Conservation (phyloP, 1,284 basidiomycete species). For the Lentinula novae-zelandiae region DNA sequence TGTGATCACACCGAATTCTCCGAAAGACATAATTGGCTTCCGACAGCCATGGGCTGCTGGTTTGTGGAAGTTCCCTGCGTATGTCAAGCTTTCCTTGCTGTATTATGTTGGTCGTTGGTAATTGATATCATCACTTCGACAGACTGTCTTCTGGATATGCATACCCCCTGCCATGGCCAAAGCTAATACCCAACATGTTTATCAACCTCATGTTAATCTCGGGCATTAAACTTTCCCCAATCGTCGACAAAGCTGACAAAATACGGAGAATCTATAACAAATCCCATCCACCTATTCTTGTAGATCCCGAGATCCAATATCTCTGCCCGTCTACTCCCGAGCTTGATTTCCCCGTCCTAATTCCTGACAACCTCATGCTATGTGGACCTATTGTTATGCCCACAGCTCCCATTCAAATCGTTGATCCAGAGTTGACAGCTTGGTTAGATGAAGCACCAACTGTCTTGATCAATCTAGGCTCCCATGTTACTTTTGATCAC, state of each 20-base stretch:
- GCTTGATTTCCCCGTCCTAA: slow-evolving; percentile 7
- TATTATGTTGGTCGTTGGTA: not conserved
- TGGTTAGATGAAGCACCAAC: slow-evolving; percentile 10
- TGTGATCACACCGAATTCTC: slow-evolving; percentile 10
- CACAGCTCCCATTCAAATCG: not conserved
- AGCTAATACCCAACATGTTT: slow-evolving; percentile 10
- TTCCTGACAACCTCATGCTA: slow-evolving; percentile 3
- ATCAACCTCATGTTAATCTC: slow-evolving; percentile 4
- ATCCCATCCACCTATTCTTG: not conserved
- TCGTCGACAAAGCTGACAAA: not conserved
- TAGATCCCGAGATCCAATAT: not conserved
- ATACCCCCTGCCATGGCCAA: slow-evolving; percentile 8
- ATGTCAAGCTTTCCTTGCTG: not conserved
- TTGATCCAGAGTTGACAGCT: not conserved
- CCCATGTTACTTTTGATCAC: slow-evolving; percentile 6
- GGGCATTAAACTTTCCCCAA: not conserved
- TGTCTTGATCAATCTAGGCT: slow-evolving; percentile 14
- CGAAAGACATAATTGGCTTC: slow-evolving; percentile 8
- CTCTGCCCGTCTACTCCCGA: slow-evolving; percentile 8
- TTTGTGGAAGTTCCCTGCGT: slow-evolving; percentile 14
- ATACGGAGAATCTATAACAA: slow-evolving; percentile 3
- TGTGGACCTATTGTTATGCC: slow-evolving; percentile 14
- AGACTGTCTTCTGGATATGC: slow-evolving; percentile 11
- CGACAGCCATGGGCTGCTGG: slow-evolving; percentile 2
- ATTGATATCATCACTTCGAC: not conserved